Base-by-base conservation (phyloP, 176 grass and related monocot species). In the Puya raimondii region DNA sequence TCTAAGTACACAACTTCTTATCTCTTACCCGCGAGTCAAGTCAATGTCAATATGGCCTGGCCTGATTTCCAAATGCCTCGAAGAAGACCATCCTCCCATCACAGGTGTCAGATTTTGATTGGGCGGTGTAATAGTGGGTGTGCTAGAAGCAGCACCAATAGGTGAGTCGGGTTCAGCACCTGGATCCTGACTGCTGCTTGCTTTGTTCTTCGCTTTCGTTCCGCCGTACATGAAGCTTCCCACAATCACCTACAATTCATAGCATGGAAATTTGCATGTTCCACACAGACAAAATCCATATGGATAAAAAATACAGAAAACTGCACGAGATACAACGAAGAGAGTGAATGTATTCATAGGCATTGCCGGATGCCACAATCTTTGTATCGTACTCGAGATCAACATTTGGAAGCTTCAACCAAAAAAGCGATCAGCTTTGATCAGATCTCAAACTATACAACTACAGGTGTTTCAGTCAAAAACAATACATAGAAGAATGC, bases 221-320 rank as follows among this genome's bases (percentile, higher is more conserved):
- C 70, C 49, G 20, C 11, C 72, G 17, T 79, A 65, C 51, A 22
- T 69, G 69, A 85, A 89, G 64, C 82, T 85, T 58, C 82, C 67
- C 54, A 71, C 75, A 47, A 82, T 74, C 7, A 85, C 79, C 79
- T 82, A 50, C 65, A 74, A 68, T 65, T 59, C 12, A 25, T 1
- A 54, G 64, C 17, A 53, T 69, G 17, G 0, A 74, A 13, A 66
- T 57, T 50, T 65, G 5, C 6, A 47, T 67, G 14, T 51, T 11
- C 7, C 0, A 16, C 4, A 75, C 2, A 21, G 1, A 66, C 49
- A 49, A 10, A 15, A 25, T 49, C n/a, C 29, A 7, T 14, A 33
- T 33, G 29, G 29, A 0, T 33, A 33, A 33, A 33, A 33, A 33
- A 33, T 33, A 33, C 29, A 33, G 29, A 5, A 33, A 5, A 3